A percentile compares a stretch with the other conserved stretches of the same genome.
Conservation (phyloP, 1,284 basidiomycete species). For the Ceratobasidium sp. region DNA sequence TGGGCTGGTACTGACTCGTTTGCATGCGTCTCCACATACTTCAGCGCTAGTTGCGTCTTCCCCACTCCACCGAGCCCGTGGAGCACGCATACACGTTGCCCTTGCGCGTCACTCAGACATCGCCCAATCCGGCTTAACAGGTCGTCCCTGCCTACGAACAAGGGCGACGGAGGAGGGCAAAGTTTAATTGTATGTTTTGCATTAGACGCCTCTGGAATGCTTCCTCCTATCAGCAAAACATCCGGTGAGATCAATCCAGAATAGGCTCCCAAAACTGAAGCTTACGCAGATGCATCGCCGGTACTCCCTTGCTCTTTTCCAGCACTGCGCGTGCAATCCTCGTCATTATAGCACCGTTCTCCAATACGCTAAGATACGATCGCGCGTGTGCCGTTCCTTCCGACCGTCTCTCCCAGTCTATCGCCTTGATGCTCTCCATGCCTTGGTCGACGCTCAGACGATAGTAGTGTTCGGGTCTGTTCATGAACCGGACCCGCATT, state of each 20-base stretch:
- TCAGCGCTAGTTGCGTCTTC: slow-evolving; percentile 9
- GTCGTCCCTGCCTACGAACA: too few relatives aligned
- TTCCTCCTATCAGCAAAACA: neutral
- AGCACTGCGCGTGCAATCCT: neutral
- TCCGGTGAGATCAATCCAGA: neutral
- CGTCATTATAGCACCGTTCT: neutral
- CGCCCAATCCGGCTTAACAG: too few relatives aligned
- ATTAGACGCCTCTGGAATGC: neutral
- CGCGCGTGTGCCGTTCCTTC: neutral
- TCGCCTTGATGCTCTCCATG: neutral
- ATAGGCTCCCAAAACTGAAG: too few relatives aligned
- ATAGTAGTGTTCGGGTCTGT: neutral
- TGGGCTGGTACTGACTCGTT: neutral
- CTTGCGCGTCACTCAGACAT: too few relatives aligned
- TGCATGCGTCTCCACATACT: too few relatives aligned
- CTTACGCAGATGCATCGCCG: neutral
- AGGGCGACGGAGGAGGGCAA: too few relatives aligned
- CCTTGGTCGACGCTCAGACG: slow-evolving; percentile 11
- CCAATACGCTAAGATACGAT: neutral
- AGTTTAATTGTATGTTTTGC: too few relatives aligned
- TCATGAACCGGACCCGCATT: neutral
- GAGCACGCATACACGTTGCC: slow-evolving; percentile 4
- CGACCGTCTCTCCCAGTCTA: slow-evolving; percentile 1
- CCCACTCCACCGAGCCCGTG: slow-evolving; percentile 1
- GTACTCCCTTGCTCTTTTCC: neutral